Base-by-base conservation (phyloP, 495 filamentous ascomycete species). In the Patellaria atrata region DNA sequence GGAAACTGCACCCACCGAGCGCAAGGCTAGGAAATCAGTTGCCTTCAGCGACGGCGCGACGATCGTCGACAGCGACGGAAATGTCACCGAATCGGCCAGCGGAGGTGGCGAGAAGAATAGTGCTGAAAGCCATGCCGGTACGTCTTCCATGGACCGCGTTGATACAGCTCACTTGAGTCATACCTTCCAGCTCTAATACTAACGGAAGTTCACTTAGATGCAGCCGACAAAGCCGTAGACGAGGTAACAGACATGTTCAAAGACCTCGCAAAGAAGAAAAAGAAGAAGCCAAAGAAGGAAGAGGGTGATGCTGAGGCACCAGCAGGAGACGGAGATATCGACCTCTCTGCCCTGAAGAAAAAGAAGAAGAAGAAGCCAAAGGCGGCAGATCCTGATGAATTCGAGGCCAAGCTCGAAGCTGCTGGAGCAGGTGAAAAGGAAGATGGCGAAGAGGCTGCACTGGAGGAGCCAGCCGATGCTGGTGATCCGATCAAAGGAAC, bases 281-380 rank as follows among this genome's bases (percentile, higher is more conserved):
- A 83, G 70, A 78, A 79, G 60, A 77, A 78, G 59, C 54, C 63
- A 34, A 76, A 77, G 54, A 78, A 79, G 29, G 73, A 67, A 44
- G 76, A 55, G 10, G 70, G 61, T 13, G 68, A 60, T 24, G 73
- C 62, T 22, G 75, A 70, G 17, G 56, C 62, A 6, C 63, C 72
- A 43, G 73, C 64, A 13, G 77, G 63, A 24, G 67, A 81, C 40
- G 70, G 61, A 45, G 73, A 77, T 35, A 66, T 87, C 48, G 81
- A 91, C 60, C 70, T 80, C 19, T 69, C 72, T 35, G 64, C 67
- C 17, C 64, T 91, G 63, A 92, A 92, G 65, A 94, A 93, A 57
- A 93, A 84, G 60, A 87, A 92, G 69, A 92, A 94, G 75, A 87
- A 82, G 73, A 87, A 87, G 74, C 50, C 63, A 19, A 30, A 71